Base-by-base conservation (phyloP, 2,329 filamentous ascomycete genomes). In the Hymenoscyphus albidus region DNA sequence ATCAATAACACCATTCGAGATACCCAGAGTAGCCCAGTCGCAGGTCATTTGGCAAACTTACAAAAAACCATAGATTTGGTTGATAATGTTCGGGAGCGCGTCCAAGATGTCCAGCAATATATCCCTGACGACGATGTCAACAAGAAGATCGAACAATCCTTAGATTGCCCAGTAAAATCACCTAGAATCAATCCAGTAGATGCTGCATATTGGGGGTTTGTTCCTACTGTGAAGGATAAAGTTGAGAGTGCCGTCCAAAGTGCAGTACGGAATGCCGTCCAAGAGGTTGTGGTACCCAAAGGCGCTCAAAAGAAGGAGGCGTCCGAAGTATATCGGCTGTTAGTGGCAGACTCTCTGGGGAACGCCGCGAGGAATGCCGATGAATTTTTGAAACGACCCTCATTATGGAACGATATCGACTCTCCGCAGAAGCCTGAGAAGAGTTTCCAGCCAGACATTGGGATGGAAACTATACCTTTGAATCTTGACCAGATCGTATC, bases 131-230 rank as follows among this genome's bases (percentile, higher is more conserved):
- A 57, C 16, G 32, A 57, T 32, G 27, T 32, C 32, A 38, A 57
- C 27, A 57, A 18, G 32, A 57, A 31, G 13, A 38, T 57, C 31
- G 32, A 38, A 14, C 54, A 38, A 57, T 13, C 40, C 6, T 1
- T 48, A 5, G 12, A 22, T n/a, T 31, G 48, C 2, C 3, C 31
- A 5, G 13, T 12, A 3, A 12, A n/a, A 27, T 18, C 51, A 38
- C 27, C 58, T 32, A 40, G 22, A 44, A 48, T 62, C 22, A 67
- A 68, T 63, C 63, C 68, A 32, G 51, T 67, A 2, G 71, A 71
- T 59, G 66, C 67, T 32, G 62, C 66, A 22, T 73, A 74, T 38
- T 73, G 72, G 72, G 72, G 71, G 1, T 74, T 73, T 64, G 67
- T 69, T 18, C 72, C 72, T 27, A 58, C 59, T 9, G 67, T 73